Percentiles rank a stretch among this genome's conserved stretches.
Conservation (phyloP, 768 basidiomycete genomes). For the Suillus placidus region DNA sequence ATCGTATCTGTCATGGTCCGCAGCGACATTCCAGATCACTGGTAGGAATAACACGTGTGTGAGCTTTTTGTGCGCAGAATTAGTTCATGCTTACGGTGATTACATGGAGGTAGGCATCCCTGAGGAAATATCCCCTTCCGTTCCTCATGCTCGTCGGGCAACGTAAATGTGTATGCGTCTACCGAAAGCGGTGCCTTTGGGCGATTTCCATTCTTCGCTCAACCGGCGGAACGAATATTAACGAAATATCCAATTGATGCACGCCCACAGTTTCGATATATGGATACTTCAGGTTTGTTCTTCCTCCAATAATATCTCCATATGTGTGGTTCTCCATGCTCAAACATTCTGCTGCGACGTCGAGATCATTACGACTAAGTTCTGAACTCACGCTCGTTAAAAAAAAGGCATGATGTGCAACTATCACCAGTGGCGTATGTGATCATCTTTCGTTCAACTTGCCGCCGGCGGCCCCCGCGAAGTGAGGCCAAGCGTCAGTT, state of each 20-base stretch:
- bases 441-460: neutral
- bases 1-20: neutral
- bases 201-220: neutral
- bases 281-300: neutral
- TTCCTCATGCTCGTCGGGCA: neutral
- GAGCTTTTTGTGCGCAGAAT: neutral
- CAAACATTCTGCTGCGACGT: neutral
- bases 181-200: neutral
- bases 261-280: neutral
- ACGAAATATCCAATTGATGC: neutral
- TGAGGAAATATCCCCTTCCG: neutral
- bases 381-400: neutral
- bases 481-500: neutral
- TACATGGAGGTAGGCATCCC: neutral
- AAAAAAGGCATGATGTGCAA: neutral
- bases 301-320: neutral
- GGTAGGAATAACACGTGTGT: neutral
- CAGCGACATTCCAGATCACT: neutral
- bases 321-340: neutral
- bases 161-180: neutral
- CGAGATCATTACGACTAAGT: neutral
- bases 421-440: conserved; percentile 1
- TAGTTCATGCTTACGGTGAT: neutral
- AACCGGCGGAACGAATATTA: neutral
- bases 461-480: neutral